phyloP scores from a whole-genome alignment of 2,329 filamentous ascomycete genomes.

The Colletotrichum spaethianum region DNA sequence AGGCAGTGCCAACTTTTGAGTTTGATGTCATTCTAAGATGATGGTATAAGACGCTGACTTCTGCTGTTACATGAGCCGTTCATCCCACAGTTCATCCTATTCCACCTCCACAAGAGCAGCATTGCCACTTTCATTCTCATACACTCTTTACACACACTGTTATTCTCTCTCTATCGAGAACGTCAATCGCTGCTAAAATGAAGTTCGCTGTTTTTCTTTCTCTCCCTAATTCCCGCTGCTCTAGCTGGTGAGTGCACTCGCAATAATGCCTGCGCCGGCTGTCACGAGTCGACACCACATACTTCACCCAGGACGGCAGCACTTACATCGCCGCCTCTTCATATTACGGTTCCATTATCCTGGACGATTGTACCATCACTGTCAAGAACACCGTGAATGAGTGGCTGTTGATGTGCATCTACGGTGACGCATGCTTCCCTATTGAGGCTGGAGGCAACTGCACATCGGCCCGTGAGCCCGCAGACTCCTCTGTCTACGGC shows the following conservation, averaged over 20 bases:
- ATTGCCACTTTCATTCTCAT: not conserved
- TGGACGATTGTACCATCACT: no score
- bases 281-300: not conserved
- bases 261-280: slow-evolving; percentile 13
- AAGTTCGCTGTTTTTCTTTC: slow-evolving; percentile 21
- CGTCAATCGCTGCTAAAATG: not conserved
- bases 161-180: not conserved
- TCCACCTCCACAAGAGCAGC: not conserved
- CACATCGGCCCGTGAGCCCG: no score
- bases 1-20: not conserved
- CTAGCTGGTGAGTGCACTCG: slow-evolving; percentile 13
- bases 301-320: no score
- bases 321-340: no score
- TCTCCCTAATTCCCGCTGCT: slow-evolving; percentile 8
- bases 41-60: not conserved
- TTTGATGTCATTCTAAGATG: not conserved
- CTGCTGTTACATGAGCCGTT: not conserved
- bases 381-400: no score
- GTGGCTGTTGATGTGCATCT: no score
- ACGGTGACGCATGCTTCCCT: no score
- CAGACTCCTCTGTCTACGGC: no score
- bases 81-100: not conserved
- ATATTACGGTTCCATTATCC: no score
- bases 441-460: no score
- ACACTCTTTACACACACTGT: no score